phyloP scores from a whole-genome alignment of 75 land plant species.

The Cunninghamia lanceolata region DNA sequence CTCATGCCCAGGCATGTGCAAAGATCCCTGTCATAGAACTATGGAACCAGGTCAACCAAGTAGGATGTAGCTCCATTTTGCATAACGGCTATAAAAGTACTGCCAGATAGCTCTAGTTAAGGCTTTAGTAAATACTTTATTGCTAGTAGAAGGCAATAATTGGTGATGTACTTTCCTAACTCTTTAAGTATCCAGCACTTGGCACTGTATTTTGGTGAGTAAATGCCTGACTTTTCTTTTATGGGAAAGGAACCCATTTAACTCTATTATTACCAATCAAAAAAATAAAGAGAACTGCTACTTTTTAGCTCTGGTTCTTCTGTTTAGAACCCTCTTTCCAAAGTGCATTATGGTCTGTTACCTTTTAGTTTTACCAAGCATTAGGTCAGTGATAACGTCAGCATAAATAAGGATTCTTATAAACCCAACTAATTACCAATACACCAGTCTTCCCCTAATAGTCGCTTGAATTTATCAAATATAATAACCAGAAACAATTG shows the following conservation, averaged over 20 bases:
- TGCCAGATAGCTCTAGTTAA: neutral
- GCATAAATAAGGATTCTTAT: neutral
- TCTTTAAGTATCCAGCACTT: neutral
- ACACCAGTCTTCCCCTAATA: neutral
- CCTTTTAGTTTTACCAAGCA: neutral
- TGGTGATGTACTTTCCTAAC: neutral
- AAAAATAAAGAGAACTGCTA: neutral
- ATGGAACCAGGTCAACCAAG: neutral
- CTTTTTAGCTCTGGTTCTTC: neutral
- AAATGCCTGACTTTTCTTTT: neutral
- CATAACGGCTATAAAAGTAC: neutral
- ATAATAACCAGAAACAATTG: neutral
- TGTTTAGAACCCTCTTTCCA: neutral
- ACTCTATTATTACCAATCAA: neutral
- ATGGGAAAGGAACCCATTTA: neutral
- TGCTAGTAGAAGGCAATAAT: neutral
- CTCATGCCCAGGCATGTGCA: neutral
- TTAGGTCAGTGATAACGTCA: neutral
- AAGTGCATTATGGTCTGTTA: neutral
- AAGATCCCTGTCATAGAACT: neutral
- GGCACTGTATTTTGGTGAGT: neutral
- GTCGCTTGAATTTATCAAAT: neutral
- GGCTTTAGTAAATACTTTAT: neutral
- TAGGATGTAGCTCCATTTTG: neutral
- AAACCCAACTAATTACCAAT: neutral